These are phyloP conservation scores for Penicillium decumbens DNA, from an alignment of 2,329 filamentous ascomycete genomes.

Conservation along the genomic window DNA sequence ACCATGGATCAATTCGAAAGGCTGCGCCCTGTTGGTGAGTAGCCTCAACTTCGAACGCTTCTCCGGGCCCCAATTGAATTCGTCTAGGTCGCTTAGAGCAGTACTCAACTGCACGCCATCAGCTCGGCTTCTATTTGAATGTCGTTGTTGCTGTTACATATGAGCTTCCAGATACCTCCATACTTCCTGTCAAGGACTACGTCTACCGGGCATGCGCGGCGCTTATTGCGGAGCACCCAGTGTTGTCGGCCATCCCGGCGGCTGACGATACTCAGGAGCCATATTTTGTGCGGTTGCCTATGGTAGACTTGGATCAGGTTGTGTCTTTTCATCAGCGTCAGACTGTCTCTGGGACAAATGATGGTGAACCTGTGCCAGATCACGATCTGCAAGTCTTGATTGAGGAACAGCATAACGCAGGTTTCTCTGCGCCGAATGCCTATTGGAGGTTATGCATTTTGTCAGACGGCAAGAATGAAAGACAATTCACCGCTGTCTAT, in stretches of 20 bases:
- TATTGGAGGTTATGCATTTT: slow-evolving; percentile 46
- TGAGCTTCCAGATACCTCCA: slow-evolving; percentile 24
- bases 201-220: slow-evolving; percentile 37
- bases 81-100: slow-evolving; percentile 42
- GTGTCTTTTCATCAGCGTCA: slow-evolving; percentile 35
- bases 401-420: slow-evolving; percentile 39
- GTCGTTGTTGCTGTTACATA: slow-evolving; percentile 42
- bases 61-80: slow-evolving; percentile 3
- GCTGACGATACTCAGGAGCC: slow-evolving; percentile 39
- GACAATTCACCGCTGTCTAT: slow-evolving; percentile 43
- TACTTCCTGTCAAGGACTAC: slow-evolving; percentile 26
- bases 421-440: slow-evolving; percentile 36
- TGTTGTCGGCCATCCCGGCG: slow-evolving; percentile 42
- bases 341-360: slow-evolving; percentile 10
- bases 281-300: slow-evolving; percentile 44
- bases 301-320: slow-evolving; percentile 39
- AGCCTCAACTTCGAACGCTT: not conserved
- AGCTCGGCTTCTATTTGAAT: slow-evolving; percentile 44
- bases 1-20: slow-evolving; percentile 51
- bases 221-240: slow-evolving; percentile 41
- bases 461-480: slow-evolving; percentile 18
- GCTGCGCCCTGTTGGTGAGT: slow-evolving; percentile 31
- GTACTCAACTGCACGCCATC: slow-evolving; percentile 43
- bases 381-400: slow-evolving; percentile 42
- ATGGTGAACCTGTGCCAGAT: slow-evolving; percentile 26